A percentile compares a stretch with the other conserved stretches of the same genome.
Conservation (phyloP, 306 rosid genomes). For the Calophaca sinica region DNA sequence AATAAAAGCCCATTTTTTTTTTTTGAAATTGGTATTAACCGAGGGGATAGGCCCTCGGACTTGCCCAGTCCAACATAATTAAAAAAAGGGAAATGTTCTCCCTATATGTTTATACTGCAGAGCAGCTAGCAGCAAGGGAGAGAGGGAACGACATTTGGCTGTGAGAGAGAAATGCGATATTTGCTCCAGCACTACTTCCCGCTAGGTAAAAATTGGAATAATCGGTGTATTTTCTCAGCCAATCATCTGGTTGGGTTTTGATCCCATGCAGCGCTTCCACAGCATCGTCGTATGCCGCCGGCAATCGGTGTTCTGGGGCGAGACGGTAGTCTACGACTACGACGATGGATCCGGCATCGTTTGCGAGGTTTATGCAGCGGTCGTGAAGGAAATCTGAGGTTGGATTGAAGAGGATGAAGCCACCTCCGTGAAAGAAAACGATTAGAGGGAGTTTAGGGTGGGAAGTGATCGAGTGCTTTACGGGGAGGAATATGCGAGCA, state of each 20-base stretch:
- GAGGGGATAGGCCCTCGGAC: too few relatives aligned
- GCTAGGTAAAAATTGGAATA: slow-evolving; percentile 52
- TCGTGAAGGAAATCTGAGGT: slow-evolving; percentile 47
- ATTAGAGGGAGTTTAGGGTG: slow-evolving; percentile 49
- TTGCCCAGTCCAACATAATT: too few relatives aligned
- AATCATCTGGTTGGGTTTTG: slow-evolving; percentile 43
- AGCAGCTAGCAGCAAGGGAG: too few relatives aligned
- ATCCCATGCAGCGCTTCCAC: slow-evolving; percentile 63
- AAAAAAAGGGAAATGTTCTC: too few relatives aligned
- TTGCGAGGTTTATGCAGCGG: slow-evolving; percentile 46
- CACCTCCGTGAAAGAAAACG: slow-evolving; percentile 65
- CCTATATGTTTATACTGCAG: too few relatives aligned
- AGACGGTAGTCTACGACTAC: slow-evolving; percentile 60
- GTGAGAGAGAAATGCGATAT: too few relatives aligned
- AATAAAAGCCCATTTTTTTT: too few relatives aligned
- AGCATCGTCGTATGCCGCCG: slow-evolving; percentile 61
- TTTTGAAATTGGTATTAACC: too few relatives aligned
- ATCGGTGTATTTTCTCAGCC: slow-evolving; percentile 57
- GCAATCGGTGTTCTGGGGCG: slow-evolving; percentile 59
- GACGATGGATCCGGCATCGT: slow-evolving; percentile 45
- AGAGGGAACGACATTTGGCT: too few relatives aligned
- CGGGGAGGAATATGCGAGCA: slow-evolving; percentile 57
- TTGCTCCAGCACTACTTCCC: slow-evolving; percentile 65
- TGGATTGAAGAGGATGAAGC: slow-evolving; percentile 56
- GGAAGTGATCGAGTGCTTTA: slow-evolving; percentile 28